phyloP scores from a whole-genome alignment of 805 yeast genomes.

The Priceomyces melissophilus region DNA sequence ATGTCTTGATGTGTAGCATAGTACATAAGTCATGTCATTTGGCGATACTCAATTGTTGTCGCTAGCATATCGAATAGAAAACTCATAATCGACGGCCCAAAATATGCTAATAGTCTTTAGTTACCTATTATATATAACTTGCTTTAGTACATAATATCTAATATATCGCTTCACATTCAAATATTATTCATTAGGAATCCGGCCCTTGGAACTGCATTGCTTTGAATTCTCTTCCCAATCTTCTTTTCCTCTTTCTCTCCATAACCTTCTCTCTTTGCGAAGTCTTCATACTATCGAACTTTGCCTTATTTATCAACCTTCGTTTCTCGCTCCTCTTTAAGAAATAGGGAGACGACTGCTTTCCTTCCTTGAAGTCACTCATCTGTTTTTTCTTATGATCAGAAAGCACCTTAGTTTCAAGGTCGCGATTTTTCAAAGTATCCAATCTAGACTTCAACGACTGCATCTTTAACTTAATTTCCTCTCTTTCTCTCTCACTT shows the following conservation, averaged over 20 bases:
- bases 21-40: too few relatives aligned
- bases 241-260: constrained; percentile 85
- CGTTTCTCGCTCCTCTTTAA: constrained; percentile 69
- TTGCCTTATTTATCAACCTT: constrained; percentile 72
- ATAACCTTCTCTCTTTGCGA: constrained; percentile 74
- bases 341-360: constrained; percentile 51
- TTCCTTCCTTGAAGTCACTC: constrained; percentile 45
- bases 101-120: constrained; percentile 2
- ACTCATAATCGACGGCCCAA: too few relatives aligned
- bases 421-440: constrained; percentile 66
- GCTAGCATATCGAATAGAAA: too few relatives aligned
- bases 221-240: constrained; percentile 75
- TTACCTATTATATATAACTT: too few relatives aligned
- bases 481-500: constrained; percentile 45
- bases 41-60: too few relatives aligned
- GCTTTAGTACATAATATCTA: too few relatives aligned
- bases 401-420: constrained; percentile 62
- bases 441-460: constrained; percentile 67
- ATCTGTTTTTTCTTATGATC: constrained; percentile 54
- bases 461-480: constrained; percentile 54
- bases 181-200: not conserved
- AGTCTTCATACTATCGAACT: constrained; percentile 69
- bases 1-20: too few relatives aligned
- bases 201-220: constrained; percentile 35
- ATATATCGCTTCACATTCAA: too few relatives aligned